Evolutionary conservation across 1,284 basidiomycete genomes (phyloP), one percentile per base, ranked within the genome.

Genomic region (Marasmius tenuissimus): DNA sequence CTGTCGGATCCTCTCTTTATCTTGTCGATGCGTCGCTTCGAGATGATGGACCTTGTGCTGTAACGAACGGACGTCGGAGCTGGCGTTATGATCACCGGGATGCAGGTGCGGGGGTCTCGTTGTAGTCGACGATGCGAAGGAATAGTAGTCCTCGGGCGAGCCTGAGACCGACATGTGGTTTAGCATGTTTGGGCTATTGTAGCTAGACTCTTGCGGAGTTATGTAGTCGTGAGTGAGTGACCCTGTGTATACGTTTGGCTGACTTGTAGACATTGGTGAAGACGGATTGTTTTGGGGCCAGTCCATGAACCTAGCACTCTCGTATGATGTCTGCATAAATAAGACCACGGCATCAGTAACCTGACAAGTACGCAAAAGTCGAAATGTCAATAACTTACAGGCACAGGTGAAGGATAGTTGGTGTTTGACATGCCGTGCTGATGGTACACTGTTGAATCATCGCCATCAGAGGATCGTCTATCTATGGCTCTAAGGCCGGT

Each of bases 281-380:
- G 45, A 47, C 16, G 45, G 14, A n/a, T n/a, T n/a, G 27, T 27
- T 27, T 27, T 83, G 27, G 87, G 86, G 61, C 85, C 85, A 18
- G 27, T 27, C 27, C 27, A 27, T 27, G 27, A 27, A 2, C 27
- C 27, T 27, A 27, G 27, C 27, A 16, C 45, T 7, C 11, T 6
- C 40, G 45, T 1, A 47, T 16, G 45, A n/a, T n/a, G 45, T n/a
- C 45, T 54, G 52, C 34, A 52, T 52, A 34, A 52, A 50, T 34
- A 52, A 18, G 10, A 54, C 20, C 45, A 47, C 20, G 45, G 20
- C 4, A 47, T 47, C 45, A 38, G 9, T 37, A 54, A 37, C 9
- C 20, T 54, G 35, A 37, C 9, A 54, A 18, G 37, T 8, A 52
- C n/a, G 34, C 9, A 22, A 52, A 1, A 35, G 27, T n/a, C 10